Base-by-base conservation (phyloP, 2,329 filamentous ascomycete species). In the Pseudogymnoascus sp. region DNA sequence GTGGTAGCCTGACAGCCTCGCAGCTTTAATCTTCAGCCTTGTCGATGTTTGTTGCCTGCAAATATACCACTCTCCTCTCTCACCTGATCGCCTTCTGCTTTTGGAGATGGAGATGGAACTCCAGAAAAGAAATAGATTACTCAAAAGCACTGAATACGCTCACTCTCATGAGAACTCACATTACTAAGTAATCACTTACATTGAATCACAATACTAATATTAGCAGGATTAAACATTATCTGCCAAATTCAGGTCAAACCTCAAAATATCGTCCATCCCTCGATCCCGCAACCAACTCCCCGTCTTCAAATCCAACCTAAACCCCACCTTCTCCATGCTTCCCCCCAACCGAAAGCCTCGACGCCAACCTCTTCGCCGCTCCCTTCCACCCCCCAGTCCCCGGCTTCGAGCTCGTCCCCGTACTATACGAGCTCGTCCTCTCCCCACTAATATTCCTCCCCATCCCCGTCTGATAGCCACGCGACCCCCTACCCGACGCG, bases 361-460 rank as follows among this genome's bases (percentile, higher is more conserved):
- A 48, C 23, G 41, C 41, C 41, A 48, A 12, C 23, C 41, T 48
- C n/a, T 48, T 48, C n/a, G 41, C 41, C 23, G 41, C 41, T 3
- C 41, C 41, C 13, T 48, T 48, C 41, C 41, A 48, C 13, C 41
- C 41, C 3, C 41, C 41, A 28, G 23, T 30, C 23, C 41, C 41
- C 8, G 23, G 23, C 23, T 48, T 48, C 41, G 41, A 48, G 18
- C 41, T 48, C n/a, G 41, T 12, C 23, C n/a, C 41, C n/a, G 3
- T 15, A 48, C 23, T 30, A 48, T 48, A 48, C 23, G 41, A 48
- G 23, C 23, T 48, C n/a, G 13, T 10, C n/a, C n/a, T 28, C 41
- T 48, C 41, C 13, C 41, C 41, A 48, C 41, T 30, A 48, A 48
- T 48, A 48, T 48, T 48, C 23, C 41, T 48, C 13, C 41, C 41